Base-by-base conservation (phyloP, 2,329 filamentous ascomycete genomes). In the Cladorrhinum sp. region DNA sequence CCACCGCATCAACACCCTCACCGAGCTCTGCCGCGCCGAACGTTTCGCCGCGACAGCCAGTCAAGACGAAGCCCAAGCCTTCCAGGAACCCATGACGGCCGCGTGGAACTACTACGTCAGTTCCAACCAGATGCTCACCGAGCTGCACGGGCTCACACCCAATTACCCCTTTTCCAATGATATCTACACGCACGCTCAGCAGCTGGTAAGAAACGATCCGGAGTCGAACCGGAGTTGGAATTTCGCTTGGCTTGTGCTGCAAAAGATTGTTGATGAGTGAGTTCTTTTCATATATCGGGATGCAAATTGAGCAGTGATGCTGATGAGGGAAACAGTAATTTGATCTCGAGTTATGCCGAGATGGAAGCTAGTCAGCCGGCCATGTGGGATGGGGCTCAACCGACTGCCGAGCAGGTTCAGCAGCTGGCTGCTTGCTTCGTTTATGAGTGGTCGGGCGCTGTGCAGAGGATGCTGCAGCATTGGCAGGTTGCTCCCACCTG, bases 91-190 rank as follows among this genome's bases (percentile, higher is more conserved):
- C 10, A 88, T 92, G 85, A 89, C 87, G 2, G 74, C 80, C 2
- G 88, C 89, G 2, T 92, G 88, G 88, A 77, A 81, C 1, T 81
- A 90, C 75, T 91, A 91, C 68, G 88, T 92, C 64, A 83, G 82
- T 61, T 88, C 84, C 61, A 83, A 90, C 73, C 85, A 88, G 68
- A 77, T 92, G 18, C 78, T 92, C 23, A 85, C 81, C 38, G 89
- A 92, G 69, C 80, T 92, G n/a, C 79, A 87, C 20, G 84, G 84
- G 23, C 74, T 91, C 23, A 91, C 88, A 1, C 79, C 78, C 16
- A 84, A 82, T 66, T 91, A 89, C 67, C 87, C 88, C 0, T 86
- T 91, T 71, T 84, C 83, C 65, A 84, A 82, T 12, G 84, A 86
- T 53, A 80, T 88, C 32, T 71, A 91, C 1, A 79, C 83, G 54